Percentiles rank a stretch among this genome's conserved stretches.
phyloP scores from a whole-genome alignment of 495 filamentous ascomycete species.

The Extremus antarcticus region DNA sequence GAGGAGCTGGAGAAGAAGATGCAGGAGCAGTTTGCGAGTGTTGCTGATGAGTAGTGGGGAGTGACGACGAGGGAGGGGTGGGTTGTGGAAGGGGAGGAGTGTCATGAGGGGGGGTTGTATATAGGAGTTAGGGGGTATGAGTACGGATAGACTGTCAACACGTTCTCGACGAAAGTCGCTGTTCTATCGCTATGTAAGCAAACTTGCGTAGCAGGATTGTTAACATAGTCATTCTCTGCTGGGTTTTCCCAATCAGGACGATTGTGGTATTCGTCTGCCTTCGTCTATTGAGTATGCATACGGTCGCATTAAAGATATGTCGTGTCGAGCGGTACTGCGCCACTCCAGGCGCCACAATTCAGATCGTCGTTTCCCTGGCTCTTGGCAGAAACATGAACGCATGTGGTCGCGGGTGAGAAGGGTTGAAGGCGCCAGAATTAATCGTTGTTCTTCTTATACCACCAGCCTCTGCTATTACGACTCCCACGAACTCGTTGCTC shows the following conservation, averaged over 20 bases:
- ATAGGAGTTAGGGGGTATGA: not conserved
- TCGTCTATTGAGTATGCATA: not conserved
- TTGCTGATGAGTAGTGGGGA: slow-evolving; percentile 70
- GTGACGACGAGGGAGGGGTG: no score
- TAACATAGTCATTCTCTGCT: no score
- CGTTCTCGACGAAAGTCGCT: not conserved
- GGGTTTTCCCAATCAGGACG: no score
- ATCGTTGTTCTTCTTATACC: not conserved
- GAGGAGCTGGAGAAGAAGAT: slow-evolving; percentile 82
- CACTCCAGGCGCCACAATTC: not conserved
- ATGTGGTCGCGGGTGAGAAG: not conserved
- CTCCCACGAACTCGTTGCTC: not conserved
- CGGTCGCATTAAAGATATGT: not conserved
- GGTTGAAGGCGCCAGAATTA: not conserved
- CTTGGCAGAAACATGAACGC: not conserved
- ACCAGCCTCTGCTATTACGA: not conserved
- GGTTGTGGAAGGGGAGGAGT: not conserved
- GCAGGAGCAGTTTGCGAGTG: slow-evolving; percentile 90
- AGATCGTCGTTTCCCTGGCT: not conserved
- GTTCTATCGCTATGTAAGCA: no score
- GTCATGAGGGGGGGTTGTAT: not conserved
- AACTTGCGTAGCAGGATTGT: no score
- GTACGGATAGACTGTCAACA: not conserved
- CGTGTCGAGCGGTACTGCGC: no score
- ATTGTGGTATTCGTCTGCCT: not conserved